Evolutionary conservation across 116 monocot genomes (phyloP).

Genomic region (Papilionanthe hybrid): DNA sequence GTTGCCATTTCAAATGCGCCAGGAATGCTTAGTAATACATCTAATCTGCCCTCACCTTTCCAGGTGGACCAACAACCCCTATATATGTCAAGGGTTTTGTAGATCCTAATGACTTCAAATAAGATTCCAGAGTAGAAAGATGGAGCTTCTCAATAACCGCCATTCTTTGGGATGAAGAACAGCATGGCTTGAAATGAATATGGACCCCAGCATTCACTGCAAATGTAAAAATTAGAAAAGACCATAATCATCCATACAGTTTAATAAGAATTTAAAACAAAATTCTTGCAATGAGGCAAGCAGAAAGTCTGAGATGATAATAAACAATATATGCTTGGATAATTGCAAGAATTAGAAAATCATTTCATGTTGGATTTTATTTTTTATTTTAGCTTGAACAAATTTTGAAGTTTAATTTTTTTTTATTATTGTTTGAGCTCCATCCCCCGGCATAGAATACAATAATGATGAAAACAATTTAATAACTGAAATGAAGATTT

Average conservation of each 20-base stretch:
- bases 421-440: too few relatives aligned
- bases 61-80: conserved; percentile 34
- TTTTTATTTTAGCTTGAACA: too few relatives aligned
- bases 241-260: not conserved
- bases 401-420: too few relatives aligned
- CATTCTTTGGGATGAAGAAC: conserved; percentile 27
- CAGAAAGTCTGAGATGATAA: not conserved
- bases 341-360: not conserved
- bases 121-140: conserved; percentile 24
- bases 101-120: conserved; percentile 20
- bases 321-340: not conserved
- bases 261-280: not conserved
- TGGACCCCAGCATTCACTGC: conserved; percentile 37
- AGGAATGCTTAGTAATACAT: not conserved
- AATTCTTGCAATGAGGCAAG: not conserved
- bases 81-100: conserved; percentile 35
- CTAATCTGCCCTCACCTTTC: conserved; percentile 21
- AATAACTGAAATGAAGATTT: too few relatives aligned
- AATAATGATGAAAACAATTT: too few relatives aligned
- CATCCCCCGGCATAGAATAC: too few relatives aligned
- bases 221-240: not conserved
- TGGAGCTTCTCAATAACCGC: conserved; percentile 41
- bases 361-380: too few relatives aligned
- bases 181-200: conserved; percentile 29
- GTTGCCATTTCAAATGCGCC: not conserved